Evolutionary conservation across 208 protist genomes (phyloP), one percentile per base, ranked within the genome.

Genomic region (Crithidia fasciculata): DNA sequence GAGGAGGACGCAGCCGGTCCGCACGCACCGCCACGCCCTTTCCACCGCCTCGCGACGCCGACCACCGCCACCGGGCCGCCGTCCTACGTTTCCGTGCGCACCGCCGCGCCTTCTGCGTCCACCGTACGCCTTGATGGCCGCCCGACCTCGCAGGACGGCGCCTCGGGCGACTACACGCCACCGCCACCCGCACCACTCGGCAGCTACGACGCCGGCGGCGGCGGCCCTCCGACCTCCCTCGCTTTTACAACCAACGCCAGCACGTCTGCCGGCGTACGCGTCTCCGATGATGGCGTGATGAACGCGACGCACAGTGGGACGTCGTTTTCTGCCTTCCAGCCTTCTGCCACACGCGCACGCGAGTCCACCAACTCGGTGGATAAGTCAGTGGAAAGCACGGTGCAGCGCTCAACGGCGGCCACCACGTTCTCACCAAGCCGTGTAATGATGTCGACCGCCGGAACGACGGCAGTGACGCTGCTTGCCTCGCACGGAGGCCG

Each of bases 41-140:
- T 41, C 10, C 60, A 54, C 0, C 2, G 10, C 4, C 50, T 49
- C 36, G 40, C 5, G 3, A 37, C 64, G 8, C 52, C 45, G 19
- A 69, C 37, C 8, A 43, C 64, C 15, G 52, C 64, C 6, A 69
- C 64, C 4, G 64, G 49, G n/a, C 52, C 64, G 10, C 12, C 64
- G 40, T 69, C 64, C n/a, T 69, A 69, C 52, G 40, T 69, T 0
- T 69, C 64, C 4, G 64, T 54, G 5, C 39, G 64, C 64, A 69
- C 52, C 15, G 43, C 18, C 6, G n/a, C 52, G 9, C 49, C 64
- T 2, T 69, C 64, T 2, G 49, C 40, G 4, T 37, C 64, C 49
- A 69, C 64, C 49, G 36, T 40, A 0, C 64, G 52, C 6, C 16
- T 52, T 2, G 64, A 49, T 0, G 40, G 15, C 8, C 64, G n/a